phyloP scores from a whole-genome alignment of 192 early-diverging fungal species.

The Dissophora ornata region DNA sequence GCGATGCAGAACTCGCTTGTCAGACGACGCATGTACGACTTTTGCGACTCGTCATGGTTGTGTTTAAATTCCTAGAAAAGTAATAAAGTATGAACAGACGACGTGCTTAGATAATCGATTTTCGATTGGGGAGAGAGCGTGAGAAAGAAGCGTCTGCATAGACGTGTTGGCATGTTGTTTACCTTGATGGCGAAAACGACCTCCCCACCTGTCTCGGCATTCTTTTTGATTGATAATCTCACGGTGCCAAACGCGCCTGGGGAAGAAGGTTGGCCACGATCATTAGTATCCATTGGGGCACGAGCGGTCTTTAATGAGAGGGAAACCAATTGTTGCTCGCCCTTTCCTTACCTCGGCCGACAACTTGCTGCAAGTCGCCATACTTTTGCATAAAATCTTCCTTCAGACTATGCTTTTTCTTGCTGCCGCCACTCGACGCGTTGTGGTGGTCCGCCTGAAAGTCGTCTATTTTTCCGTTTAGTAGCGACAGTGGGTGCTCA shows the following conservation, averaged over 20 bases:
- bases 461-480: conserved; percentile 35
- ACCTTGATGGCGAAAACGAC: conserved; percentile 39
- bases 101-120: no score
- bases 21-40: conserved; percentile 64
- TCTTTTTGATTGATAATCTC: conserved; percentile 33
- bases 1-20: conserved; percentile 87
- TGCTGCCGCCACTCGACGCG: not conserved
- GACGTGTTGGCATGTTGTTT: no score
- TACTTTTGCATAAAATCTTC: conserved; percentile 39
- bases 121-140: no score
- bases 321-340: no score
- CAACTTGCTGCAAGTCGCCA: conserved; percentile 35
- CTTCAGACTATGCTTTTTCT: conserved; percentile 24
- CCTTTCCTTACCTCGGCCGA: conserved; percentile 33
- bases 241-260: conserved; percentile 45
- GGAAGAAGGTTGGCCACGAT: no score
- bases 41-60: conserved; percentile 63
- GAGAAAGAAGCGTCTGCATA: no score
- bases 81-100: no score
- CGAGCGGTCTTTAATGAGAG: no score
- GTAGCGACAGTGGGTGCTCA: conserved; percentile 37
- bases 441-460: conserved; percentile 17
- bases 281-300: no score
- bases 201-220: conserved; percentile 23
- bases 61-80: conserved; percentile 83